Conservation (phyloP, 1,139 yeast species). For the Petasospora fabianii region DNA sequence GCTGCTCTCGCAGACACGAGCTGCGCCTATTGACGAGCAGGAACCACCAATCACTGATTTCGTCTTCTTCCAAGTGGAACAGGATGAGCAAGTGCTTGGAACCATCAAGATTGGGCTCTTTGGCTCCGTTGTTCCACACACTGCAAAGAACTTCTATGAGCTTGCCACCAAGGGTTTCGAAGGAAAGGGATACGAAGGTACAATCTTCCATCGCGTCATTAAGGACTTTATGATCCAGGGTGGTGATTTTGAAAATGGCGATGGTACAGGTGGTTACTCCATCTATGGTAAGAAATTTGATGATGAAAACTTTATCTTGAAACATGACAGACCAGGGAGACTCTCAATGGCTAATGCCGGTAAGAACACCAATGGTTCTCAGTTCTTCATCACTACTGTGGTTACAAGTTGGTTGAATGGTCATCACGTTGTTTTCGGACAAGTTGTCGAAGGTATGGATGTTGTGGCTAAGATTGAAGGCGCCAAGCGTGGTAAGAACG, state of each 20-base stretch:
- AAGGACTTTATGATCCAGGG: slow-evolving; percentile 80
- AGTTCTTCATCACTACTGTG: slow-evolving; percentile 65
- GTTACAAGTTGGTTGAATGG: slow-evolving; percentile 64
- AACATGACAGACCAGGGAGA: slow-evolving; percentile 65
- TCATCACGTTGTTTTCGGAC: slow-evolving; percentile 78
- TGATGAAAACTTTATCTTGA: slow-evolving; percentile 66
- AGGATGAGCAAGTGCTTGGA: slow-evolving; percentile 58
- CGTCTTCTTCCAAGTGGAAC: slow-evolving; percentile 58
- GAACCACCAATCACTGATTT: slow-evolving; percentile 63
- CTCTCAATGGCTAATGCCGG: slow-evolving; percentile 83
- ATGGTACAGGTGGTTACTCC: slow-evolving; percentile 83
- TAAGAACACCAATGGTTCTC: slow-evolving; percentile 75
- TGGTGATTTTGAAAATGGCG: slow-evolving; percentile 79
- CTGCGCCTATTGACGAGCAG: slow-evolving; percentile 8
- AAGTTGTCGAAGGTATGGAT: slow-evolving; percentile 65
- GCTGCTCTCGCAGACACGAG: slow-evolving; percentile 3
- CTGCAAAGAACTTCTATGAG: slow-evolving; percentile 68
- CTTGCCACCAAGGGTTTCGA: slow-evolving; percentile 52
- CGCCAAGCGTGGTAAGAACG: slow-evolving; percentile 46
- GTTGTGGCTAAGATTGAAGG: slow-evolving; percentile 52
- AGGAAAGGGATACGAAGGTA: slow-evolving; percentile 53
- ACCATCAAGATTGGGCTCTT: slow-evolving; percentile 65
- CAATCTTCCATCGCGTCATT: slow-evolving; percentile 73
- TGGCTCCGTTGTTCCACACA: slow-evolving; percentile 71
- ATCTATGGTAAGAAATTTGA: slow-evolving; percentile 66